Conservation (phyloP, 2,329 filamentous ascomycete species). For the Curvularia hawaiiensis region DNA sequence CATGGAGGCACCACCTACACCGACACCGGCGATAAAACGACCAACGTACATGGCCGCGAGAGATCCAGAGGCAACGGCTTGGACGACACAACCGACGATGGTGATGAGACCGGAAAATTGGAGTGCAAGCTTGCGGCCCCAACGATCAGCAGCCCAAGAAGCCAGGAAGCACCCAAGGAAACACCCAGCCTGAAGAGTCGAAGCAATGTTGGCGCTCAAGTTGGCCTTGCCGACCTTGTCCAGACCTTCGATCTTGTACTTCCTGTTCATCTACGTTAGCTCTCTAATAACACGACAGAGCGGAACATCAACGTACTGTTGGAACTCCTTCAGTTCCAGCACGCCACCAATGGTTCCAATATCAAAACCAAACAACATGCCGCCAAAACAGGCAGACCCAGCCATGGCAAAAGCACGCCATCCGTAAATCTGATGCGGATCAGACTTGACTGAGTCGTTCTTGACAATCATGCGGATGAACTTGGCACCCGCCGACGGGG, state of each 20-base stretch:
- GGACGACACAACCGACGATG: conserved; percentile 66
- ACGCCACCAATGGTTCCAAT: conserved; percentile 73
- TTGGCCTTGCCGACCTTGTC: conserved; percentile 55
- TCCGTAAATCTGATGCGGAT: conserved; percentile 71
- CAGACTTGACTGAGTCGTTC: conserved; percentile 73
- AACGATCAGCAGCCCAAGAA: conserved; percentile 59
- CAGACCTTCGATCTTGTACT: conserved; percentile 57
- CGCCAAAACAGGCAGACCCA: conserved; percentile 71
- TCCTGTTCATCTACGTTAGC: conserved; percentile 43
- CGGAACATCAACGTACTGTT: conserved; percentile 49
- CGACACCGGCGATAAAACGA: conserved; percentile 62
- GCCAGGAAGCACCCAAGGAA: conserved; percentile 68
- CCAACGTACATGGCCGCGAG: conserved; percentile 70
- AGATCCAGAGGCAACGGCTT: conserved; percentile 65
- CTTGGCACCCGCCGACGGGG: conserved; percentile 30
- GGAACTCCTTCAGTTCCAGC: conserved; percentile 64
- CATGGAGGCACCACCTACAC: conserved; percentile 59
- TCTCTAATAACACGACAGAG: neutral
- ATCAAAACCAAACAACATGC: conserved; percentile 70
- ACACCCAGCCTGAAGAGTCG: conserved; percentile 71
- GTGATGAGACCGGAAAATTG: conserved; percentile 63
- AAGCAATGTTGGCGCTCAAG: conserved; percentile 71
- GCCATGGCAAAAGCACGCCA: conserved; percentile 71
- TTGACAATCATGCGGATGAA: conserved; percentile 64
- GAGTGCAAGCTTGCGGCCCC: conserved; percentile 61